These are phyloP conservation scores for Volvariella surrecta DNA, from an alignment of 1,284 basidiomycete genomes.

Conservation along the genomic window DNA sequence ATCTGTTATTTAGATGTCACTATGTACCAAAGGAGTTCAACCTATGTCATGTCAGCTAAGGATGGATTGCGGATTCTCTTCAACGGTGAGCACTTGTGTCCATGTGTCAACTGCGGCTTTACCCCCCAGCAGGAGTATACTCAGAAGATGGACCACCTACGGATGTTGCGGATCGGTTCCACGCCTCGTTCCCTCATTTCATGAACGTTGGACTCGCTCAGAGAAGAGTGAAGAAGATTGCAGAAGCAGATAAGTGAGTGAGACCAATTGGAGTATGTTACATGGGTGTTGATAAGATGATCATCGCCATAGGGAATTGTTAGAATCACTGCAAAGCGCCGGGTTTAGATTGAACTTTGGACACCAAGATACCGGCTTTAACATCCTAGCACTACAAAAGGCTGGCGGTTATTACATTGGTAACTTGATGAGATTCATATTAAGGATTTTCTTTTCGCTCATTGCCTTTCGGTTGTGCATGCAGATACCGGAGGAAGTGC, in stretches of 20 bases:
- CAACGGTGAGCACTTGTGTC: constrained; percentile 13
- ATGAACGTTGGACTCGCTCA: constrained; percentile 4
- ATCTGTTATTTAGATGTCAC: constrained; percentile 25
- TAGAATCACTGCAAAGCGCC: constrained; percentile 16
- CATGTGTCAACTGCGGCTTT: neutral
- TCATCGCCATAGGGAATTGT: constrained; percentile 13
- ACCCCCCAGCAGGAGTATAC: neutral
- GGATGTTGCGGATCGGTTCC: constrained; percentile 4
- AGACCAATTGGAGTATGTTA: too few relatives aligned
- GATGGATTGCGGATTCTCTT: constrained; percentile 19
- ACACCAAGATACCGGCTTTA: constrained; percentile 15
- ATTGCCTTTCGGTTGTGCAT: constrained; percentile 8
- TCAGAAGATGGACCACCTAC: neutral
- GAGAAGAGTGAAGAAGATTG: neutral
- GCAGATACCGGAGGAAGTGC: constrained; percentile 58
- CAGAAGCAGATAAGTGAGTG: constrained; percentile 5
- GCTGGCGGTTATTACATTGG: constrained; percentile 30
- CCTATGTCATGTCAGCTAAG: constrained; percentile 26
- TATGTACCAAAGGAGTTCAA: constrained; percentile 32
- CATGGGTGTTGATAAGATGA: neutral
- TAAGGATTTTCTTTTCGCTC: constrained; percentile 1
- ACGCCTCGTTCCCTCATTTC: constrained; percentile 3
- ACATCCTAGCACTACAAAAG: constrained; percentile 15
- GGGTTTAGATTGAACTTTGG: constrained; percentile 20
- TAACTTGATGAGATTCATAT: constrained; percentile 3